Evolutionary conservation across 176 grass and related monocot species (phyloP), one percentile per base, ranked within the genome.

Genomic region (Tillandsia fasciculata): DNA sequence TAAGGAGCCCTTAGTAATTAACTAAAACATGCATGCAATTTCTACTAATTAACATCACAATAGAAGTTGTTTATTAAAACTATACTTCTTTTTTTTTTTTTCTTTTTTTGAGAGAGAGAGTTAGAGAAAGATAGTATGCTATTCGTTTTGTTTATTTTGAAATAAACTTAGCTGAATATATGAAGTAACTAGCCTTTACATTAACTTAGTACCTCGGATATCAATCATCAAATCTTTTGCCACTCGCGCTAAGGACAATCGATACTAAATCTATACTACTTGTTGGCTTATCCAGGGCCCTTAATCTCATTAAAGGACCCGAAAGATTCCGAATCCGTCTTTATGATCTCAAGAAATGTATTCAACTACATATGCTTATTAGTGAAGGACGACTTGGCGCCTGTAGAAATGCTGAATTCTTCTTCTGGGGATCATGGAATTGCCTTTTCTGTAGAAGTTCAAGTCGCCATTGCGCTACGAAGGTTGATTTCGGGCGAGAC

Each of bases 331-430:
- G 68, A 71, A 48, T 71, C 68, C 0, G 13, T 70, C 15, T 70
- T 70, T 26, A 53, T 53, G 68, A 70, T 70, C 3, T 70, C 50
- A 52, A 70, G 50, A 24, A 70, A 70, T 18, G 53, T 51, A 49
- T 70, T 70, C 68, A 14, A 52, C 23, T 70, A 53, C 68, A 70
- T 53, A 70, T 70, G 68, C 50, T 70, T 12, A 28, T 26, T 53
- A 26, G 68, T 53, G 12, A 70, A 12, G 68, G 50, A 70, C 28
- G 68, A 70, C 8, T 51, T 70, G 20, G 26, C 24, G 24, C 24
- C 28, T 11, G 68, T 11, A 26, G 52, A 70, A 54, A 53, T 12
- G 53, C 28, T 12, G 14, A 52, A 71, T 12, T 71, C 53, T 53
- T 22, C 49, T 29, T 71, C 53, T 26, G 28, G 50, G 2, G 50